phyloP scores from a whole-genome alignment of 768 basidiomycete species.

The Trichaptum fuscoviolaceum region DNA sequence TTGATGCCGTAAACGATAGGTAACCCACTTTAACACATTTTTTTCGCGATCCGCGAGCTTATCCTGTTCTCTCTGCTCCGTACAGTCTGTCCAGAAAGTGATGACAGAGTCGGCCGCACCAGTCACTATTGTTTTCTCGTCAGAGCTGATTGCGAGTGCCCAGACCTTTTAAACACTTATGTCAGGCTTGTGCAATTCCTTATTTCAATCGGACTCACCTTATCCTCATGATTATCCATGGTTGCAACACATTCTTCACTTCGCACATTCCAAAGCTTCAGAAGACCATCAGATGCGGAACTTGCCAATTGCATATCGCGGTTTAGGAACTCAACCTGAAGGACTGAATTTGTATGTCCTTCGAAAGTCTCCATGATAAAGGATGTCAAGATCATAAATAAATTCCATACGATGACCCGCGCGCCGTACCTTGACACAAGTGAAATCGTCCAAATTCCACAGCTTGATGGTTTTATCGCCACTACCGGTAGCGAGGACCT shows the following conservation, averaged over 20 bases:
- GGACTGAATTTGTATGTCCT: constrained; percentile 95
- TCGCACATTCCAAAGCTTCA: constrained; percentile 91
- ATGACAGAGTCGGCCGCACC: constrained; percentile 95
- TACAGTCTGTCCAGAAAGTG: constrained; percentile 96
- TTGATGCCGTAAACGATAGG: neutral
- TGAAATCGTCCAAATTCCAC: constrained; percentile 92
- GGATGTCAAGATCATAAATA: neutral
- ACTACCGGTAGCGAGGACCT: constrained; percentile 86
- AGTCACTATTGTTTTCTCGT: constrained; percentile 83
- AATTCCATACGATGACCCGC: constrained; percentile 8
- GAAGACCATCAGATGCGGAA: constrained; percentile 87
- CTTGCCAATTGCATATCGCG: constrained; percentile 82
- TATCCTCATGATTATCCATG: constrained; percentile 96
- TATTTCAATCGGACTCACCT: constrained; percentile 44
- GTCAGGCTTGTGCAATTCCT: constrained; percentile 6
- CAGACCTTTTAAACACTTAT: constrained; percentile 64
- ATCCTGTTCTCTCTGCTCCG: constrained; percentile 74
- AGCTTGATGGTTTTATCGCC: constrained; percentile 93
- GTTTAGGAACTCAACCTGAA: constrained; percentile 88
- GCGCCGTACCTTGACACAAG: constrained; percentile 58
- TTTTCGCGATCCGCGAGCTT: constrained; percentile 43
- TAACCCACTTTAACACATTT: constrained; percentile 75
- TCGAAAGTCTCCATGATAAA: constrained; percentile 73
- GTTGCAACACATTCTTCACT: constrained; percentile 86
- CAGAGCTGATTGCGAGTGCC: constrained; percentile 80